A percentile compares a stretch with the other conserved stretches of the same genome.
Conservation (phyloP, 169 alveolate genomes). For the Cryptosporidium viatorum region DNA sequence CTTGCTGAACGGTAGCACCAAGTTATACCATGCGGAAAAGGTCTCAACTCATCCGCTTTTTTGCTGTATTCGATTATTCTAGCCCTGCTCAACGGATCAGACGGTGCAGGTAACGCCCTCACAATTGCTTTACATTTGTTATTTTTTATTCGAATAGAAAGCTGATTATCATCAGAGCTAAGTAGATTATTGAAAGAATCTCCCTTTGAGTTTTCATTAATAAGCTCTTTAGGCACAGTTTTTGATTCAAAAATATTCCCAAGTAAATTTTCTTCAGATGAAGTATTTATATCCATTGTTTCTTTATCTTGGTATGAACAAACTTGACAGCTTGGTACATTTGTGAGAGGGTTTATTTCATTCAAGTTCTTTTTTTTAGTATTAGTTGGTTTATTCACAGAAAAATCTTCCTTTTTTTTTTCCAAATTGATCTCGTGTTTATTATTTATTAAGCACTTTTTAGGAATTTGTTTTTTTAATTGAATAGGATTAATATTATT, state of each 20-base stretch:
- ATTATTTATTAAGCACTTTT: neutral
- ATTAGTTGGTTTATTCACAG: neutral
- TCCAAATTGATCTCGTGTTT: neutral
- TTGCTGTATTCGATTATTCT: slow-evolving; percentile 70
- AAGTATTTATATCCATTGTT: neutral
- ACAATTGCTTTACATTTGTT: slow-evolving; percentile 7
- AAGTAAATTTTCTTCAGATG: neutral
- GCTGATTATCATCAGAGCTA: neutral
- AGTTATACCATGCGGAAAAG: slow-evolving; percentile 74
- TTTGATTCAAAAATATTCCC: neutral
- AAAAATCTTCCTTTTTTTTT: neutral
- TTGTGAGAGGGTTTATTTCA: neutral
- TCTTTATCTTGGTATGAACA: neutral
- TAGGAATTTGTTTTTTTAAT: neutral
- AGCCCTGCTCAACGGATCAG: slow-evolving; percentile 67
- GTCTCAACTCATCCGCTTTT: slow-evolving; percentile 63
- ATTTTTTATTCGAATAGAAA: neutral
- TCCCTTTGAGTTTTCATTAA: neutral
- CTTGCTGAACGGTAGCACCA: slow-evolving; percentile 77
- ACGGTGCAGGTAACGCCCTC: slow-evolving; percentile 64
- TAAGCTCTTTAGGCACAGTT: neutral
- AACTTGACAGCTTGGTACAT: neutral
- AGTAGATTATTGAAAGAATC: neutral
- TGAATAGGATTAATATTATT: neutral
- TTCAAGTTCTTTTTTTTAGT: neutral